Conservation (phyloP, 306 rosid genomes). For the Lathyrus aphaca region DNA sequence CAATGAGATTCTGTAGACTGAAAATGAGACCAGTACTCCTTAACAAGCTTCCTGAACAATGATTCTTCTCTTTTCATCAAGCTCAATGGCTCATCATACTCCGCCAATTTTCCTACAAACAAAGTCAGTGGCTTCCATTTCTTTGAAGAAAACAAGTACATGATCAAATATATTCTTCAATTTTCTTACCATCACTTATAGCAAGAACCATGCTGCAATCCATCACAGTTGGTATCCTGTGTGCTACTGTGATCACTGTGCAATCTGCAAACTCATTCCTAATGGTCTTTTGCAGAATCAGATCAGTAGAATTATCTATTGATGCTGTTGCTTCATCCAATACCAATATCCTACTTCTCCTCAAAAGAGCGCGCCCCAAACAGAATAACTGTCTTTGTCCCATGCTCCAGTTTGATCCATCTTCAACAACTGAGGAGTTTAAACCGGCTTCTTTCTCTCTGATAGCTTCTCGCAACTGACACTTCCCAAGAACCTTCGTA, state of each 20-base stretch:
- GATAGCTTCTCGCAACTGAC: slow-evolving; percentile 60
- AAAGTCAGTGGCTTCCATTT: not conserved
- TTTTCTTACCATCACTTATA: too few species aligned
- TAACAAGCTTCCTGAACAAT: slow-evolving; percentile 62
- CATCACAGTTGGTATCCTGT: slow-evolving; percentile 62
- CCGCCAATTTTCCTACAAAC: slow-evolving; percentile 60
- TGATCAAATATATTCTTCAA: not conserved
- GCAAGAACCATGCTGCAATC: slow-evolving; percentile 48
- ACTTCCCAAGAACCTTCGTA: slow-evolving; percentile 31
- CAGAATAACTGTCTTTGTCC: slow-evolving; percentile 31
- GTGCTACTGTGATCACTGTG: not conserved
- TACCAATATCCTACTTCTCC: too few species aligned
- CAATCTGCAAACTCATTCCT: too few species aligned
- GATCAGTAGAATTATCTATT: too few species aligned
- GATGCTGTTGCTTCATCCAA: too few species aligned
- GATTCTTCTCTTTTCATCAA: slow-evolving; percentile 66
- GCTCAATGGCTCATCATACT: slow-evolving; percentile 69
- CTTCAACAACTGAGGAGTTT: not conserved
- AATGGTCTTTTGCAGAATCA: too few species aligned
- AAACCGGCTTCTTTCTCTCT: not conserved
- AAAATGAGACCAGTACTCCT: slow-evolving; percentile 70
- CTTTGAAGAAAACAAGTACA: not conserved
- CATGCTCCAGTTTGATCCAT: not conserved
- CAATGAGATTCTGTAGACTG: slow-evolving; percentile 47
- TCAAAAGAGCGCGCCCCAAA: slow-evolving; percentile 14